These are phyloP conservation scores for Fusarium proliferatum DNA, from an alignment of 2,329 filamentous ascomycete genomes.

Conservation along the genomic window DNA sequence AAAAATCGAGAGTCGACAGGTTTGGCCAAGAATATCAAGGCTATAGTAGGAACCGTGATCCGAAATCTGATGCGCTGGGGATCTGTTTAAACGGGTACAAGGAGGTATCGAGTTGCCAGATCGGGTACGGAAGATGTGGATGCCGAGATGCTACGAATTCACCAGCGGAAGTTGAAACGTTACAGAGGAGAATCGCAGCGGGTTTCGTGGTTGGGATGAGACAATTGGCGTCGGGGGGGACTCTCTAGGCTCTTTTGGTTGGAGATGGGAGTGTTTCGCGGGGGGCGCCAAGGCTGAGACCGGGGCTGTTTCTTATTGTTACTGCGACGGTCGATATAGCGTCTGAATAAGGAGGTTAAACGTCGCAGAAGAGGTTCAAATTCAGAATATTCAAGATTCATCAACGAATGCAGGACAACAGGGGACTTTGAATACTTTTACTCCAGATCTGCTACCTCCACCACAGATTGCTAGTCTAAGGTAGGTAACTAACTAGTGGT, in stretches of 20 bases:
- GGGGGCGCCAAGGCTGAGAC: slow-evolving; percentile 22
- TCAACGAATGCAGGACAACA: slow-evolving; percentile 9
- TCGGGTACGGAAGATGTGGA: slow-evolving; percentile 27
- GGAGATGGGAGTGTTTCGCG: slow-evolving; percentile 37
- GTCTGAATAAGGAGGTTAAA: slow-evolving; percentile 22
- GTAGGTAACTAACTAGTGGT: background rate
- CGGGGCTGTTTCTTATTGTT: slow-evolving; percentile 17
- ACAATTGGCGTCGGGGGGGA: slow-evolving; percentile 40
- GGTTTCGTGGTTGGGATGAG: slow-evolving; percentile 38
- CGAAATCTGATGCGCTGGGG: slow-evolving; percentile 29
- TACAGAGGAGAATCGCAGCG: slow-evolving; percentile 28
- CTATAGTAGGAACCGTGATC: slow-evolving; percentile 28
- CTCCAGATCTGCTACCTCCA: background rate
- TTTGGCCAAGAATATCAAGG: slow-evolving; percentile 6
- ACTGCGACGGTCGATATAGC: slow-evolving; percentile 18
- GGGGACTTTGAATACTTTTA: slow-evolving; percentile 30
- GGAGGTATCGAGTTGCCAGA: slow-evolving; percentile 27
- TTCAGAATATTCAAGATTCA: background rate
- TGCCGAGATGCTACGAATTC: slow-evolving; percentile 32
- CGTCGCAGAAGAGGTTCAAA: slow-evolving; percentile 24
- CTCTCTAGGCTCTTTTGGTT: slow-evolving; percentile 9
- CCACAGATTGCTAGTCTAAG: background rate
- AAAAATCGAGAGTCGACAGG: background rate
- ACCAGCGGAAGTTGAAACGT: slow-evolving; percentile 43
- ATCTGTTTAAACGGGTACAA: slow-evolving; percentile 22